phyloP scores from a whole-genome alignment of 75 land plant genomes.

The Pseudotsuga menziesii region DNA sequence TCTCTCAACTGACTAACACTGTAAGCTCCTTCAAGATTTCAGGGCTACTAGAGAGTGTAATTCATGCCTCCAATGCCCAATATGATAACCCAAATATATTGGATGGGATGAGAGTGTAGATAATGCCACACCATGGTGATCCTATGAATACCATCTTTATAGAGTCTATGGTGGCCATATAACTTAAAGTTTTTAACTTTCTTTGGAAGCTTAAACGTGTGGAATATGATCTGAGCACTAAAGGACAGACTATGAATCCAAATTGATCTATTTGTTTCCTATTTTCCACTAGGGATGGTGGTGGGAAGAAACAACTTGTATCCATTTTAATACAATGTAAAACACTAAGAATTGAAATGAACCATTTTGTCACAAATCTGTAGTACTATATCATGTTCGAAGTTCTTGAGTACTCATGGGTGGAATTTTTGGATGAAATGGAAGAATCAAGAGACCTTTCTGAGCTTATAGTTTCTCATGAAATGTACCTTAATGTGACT shows the following conservation, averaged over 20 bases:
- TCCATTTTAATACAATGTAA: slow-evolving; percentile 76
- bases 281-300: too few species aligned
- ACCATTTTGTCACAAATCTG: too few species aligned
- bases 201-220: slow-evolving; percentile 97
- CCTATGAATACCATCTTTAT: slow-evolving; percentile 92
- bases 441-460: slow-evolving; percentile 80
- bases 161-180: too few species aligned
- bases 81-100: slow-evolving; percentile 93
- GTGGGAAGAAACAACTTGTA: too few species aligned
- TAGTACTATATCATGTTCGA: too few species aligned
- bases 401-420: too few species aligned
- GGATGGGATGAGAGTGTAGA: too few species aligned
- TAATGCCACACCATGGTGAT: slow-evolving; percentile 86
- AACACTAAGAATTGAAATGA: slow-evolving; percentile 96
- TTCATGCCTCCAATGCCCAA: too few species aligned
- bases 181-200: too few species aligned
- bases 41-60: too few species aligned
- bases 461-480: slow-evolving; percentile 79
- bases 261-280: slow-evolving; percentile 67
- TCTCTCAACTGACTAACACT: slow-evolving; percentile 92
- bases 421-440: too few species aligned
- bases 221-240: slow-evolving; percentile 88
- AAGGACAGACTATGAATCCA: slow-evolving; percentile 98
- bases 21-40: slow-evolving; percentile 92
- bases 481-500: too few species aligned